A percentile compares a stretch with the other conserved stretches of the same genome.
Conservation (phyloP, 75 land plant species). For the Pinus albicaulis region DNA sequence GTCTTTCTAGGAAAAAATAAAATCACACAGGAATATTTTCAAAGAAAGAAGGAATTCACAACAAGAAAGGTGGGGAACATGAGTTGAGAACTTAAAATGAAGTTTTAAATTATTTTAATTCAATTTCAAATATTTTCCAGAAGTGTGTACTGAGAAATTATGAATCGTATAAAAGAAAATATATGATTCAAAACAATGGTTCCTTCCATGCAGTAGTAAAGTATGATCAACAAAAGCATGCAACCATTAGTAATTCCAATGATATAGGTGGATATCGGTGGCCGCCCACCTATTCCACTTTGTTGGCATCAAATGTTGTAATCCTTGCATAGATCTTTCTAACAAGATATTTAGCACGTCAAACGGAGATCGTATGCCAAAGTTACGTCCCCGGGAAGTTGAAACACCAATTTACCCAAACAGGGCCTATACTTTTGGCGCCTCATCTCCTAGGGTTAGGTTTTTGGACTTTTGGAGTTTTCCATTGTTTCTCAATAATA, state of each 20-base stretch:
- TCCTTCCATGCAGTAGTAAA: neutral
- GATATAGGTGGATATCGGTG: too few species aligned
- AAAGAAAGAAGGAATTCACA: constrained; percentile 29
- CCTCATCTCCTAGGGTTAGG: too few species aligned
- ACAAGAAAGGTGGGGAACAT: constrained; percentile 11
- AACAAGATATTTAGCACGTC: too few species aligned
- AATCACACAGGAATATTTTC: constrained; percentile 26
- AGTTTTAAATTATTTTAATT: constrained; percentile 6
- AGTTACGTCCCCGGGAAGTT: too few species aligned
- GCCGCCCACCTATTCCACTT: too few species aligned
- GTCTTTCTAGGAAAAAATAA: constrained; percentile 30
- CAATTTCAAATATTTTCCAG: neutral
- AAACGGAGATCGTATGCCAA: too few species aligned
- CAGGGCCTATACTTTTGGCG: too few species aligned
- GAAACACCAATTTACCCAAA: too few species aligned
- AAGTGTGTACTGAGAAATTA: constrained; percentile 1
- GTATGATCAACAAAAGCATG: neutral
- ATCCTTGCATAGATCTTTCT: too few species aligned
- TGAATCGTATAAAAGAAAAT: neutral
- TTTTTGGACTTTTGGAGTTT: too few species aligned
- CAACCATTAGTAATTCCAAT: neutral
- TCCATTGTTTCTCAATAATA: too few species aligned
- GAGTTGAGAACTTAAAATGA: constrained; percentile 24
- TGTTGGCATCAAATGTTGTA: too few species aligned
- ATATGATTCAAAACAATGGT: neutral